Conservation (phyloP, 169 alveolate genomes). For the Plasmodium yoelii region DNA sequence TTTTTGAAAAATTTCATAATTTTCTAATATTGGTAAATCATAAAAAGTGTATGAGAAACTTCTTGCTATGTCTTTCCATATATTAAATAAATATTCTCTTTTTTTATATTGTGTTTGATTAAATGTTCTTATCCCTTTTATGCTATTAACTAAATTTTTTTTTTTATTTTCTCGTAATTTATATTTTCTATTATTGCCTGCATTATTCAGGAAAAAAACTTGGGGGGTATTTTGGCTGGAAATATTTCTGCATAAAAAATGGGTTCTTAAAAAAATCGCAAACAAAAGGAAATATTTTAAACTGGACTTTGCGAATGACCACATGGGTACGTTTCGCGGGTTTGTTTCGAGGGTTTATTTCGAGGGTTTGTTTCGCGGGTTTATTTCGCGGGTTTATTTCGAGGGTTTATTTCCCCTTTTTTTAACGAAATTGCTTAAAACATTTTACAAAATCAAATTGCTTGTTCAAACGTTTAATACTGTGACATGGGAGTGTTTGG, state of each 20-base stretch:
- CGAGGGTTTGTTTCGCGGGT: neutral
- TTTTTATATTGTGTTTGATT: slow-evolving; percentile 14
- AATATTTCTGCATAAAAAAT: neutral
- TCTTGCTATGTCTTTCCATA: slow-evolving; percentile 48
- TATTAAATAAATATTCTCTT: slow-evolving; percentile 69
- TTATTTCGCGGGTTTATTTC: neutral
- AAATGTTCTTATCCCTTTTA: slow-evolving; percentile 57
- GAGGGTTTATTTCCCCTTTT: too few species aligned
- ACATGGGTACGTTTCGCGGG: neutral
- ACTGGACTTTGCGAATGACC: neutral
- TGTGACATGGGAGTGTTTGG: too few species aligned
- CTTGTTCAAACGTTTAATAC: too few species aligned
- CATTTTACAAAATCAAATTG: too few species aligned
- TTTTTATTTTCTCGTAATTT: slow-evolving; percentile 1
- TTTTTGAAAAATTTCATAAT: slow-evolving; percentile 26
- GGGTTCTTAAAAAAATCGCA: neutral
- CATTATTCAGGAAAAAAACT: neutral
- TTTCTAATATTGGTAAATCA: slow-evolving; percentile 66
- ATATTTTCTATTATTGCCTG: neutral
- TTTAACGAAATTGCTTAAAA: too few species aligned
- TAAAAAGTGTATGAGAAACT: slow-evolving; percentile 44
- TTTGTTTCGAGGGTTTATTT: neutral
- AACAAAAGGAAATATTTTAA: neutral
- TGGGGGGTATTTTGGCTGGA: neutral
- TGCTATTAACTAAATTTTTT: neutral